These are phyloP conservation scores for Anthoceros angustus DNA, from an alignment of 225 moss, liverwort and hornwort genomes.

Conservation along the genomic window DNA sequence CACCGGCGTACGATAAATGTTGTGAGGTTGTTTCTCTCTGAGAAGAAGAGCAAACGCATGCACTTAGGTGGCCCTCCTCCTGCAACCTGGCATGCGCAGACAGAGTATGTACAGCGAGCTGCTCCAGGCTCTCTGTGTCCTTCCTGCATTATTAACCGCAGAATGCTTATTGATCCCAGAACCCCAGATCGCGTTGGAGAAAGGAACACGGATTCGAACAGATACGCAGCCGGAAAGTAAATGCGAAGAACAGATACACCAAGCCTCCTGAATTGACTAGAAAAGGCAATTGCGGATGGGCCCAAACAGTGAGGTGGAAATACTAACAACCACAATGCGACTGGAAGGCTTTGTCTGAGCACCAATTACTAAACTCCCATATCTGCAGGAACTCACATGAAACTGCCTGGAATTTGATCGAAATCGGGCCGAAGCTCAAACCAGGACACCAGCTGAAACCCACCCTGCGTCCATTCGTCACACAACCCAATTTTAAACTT, in stretches of 20 bases:
- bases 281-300: not conserved
- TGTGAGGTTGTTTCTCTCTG: constrained; percentile 9
- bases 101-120: constrained; percentile 49
- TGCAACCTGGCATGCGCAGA: constrained; percentile 83
- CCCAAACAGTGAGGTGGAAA: not conserved
- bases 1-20: constrained; percentile 13
- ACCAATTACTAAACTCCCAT: too few relatives aligned
- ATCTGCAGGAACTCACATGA: constrained; percentile 1
- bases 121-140: constrained; percentile 44
- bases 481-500: not conserved
- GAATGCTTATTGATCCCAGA: not conserved
- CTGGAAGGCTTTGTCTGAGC: too few relatives aligned
- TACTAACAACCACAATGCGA: constrained; percentile 15
- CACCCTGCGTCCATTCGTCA: constrained; percentile 37
- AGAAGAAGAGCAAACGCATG: constrained; percentile 54
- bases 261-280: constrained; percentile 5
- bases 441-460: constrained; percentile 96
- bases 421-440: constrained; percentile 72
- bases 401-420: constrained; percentile 31
- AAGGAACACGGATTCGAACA: too few relatives aligned
- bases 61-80: constrained; percentile 63
- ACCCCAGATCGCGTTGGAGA: not conserved
- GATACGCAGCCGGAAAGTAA: too few relatives aligned
- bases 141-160: constrained; percentile 20
- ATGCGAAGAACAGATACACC: not conserved